Base-by-base conservation (phyloP, 2,329 filamentous ascomycete genomes). In the Bisporella sp. region DNA sequence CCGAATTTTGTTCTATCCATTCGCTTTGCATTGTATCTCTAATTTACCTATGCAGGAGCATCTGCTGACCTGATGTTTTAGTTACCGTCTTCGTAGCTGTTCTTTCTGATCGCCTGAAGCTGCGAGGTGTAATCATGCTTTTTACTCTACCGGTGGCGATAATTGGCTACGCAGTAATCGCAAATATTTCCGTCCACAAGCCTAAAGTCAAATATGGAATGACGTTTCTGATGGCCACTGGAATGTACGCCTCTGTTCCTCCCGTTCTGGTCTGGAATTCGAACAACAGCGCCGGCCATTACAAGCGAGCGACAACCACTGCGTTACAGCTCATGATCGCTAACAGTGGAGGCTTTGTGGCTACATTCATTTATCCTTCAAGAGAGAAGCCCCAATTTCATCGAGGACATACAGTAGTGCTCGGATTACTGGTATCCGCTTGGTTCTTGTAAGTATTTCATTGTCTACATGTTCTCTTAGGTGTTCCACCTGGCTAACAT, bases 241-340 rank as follows among this genome's bases (percentile, higher is more conserved):
- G 73, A 6, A 69, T 75, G 47, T 75, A 75, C 51, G 69, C 71
- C 4, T 67, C 69, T 6, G 71, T 73, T 48, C 71, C 73, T 0
- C 65, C 67, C 54, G 68, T 71, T 47, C 59, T 71, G 37, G 81
- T 78, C 57, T 84, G 81, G 65, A 76, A 84, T 35, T 72, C 74
- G 2, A 78, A 76, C 51, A 81, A 83, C 50, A 73, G 81, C 1
- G 72, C 72, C 1, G 81, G 82, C 0, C 83, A 87, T 61, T 87
- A 86, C 61, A 87, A 87, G 64, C 70, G 84, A 11, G 83, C 84
- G 0, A 86, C 83, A 0, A 83, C 82, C 0, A 78, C 77, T 1
- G 84, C 78, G 0, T 59, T 86, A 57, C 82, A 87, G 64, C 69
- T 87, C 30, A 77, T 78, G 1, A 78, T 86, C 56, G 83, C 82